A percentile compares a stretch with the other conserved stretches of the same genome.
Evolutionary conservation across 2,329 filamentous ascomycete genomes (phyloP).

Genomic region (Thelonectria discophora): DNA sequence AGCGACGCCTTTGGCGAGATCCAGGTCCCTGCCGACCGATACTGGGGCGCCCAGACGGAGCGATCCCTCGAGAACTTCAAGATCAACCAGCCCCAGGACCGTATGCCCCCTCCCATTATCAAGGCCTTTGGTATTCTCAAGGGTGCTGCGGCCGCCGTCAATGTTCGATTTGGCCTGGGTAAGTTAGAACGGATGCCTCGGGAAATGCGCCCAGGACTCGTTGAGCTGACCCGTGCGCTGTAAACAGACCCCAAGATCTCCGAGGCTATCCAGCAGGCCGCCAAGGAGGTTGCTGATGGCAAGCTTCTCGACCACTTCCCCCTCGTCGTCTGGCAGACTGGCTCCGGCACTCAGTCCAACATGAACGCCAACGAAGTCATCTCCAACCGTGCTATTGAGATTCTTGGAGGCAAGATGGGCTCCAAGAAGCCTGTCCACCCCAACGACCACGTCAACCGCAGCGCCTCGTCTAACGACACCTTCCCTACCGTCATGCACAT

Average conservation of each 20-base stretch:
- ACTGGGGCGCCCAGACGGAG: conserved; percentile 99
- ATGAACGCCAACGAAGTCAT: conserved; percentile 99
- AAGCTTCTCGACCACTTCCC: conserved; percentile 98
- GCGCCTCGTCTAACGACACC: conserved; percentile 97
- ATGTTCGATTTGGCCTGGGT: conserved; percentile 93
- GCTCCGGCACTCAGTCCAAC: conserved; percentile 98
- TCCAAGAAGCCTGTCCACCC: conserved; percentile 98
- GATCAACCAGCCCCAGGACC: conserved; percentile 99
- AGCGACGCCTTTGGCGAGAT: conserved; percentile 98
- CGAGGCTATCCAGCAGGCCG: conserved; percentile 92
- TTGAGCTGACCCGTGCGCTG: conserved; percentile 1
- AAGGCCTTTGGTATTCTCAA: conserved; percentile 97
- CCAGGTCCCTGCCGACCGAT: conserved; percentile 89
- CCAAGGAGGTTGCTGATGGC: conserved; percentile 89
- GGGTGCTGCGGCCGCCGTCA: conserved; percentile 93
- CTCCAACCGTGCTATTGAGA: conserved; percentile 98
- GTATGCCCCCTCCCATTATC: conserved; percentile 93
- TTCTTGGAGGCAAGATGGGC: conserved; percentile 91
- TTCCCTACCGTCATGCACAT: conserved; percentile 99
- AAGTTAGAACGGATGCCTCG: conserved; percentile 41
- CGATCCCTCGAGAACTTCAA: conserved; percentile 96
- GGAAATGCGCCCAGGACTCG: not conserved
- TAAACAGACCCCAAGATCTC: conserved; percentile 82
- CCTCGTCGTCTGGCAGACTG: conserved; percentile 98
- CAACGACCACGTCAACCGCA: conserved; percentile 99